Base-by-base conservation (phyloP, 768 basidiomycete genomes). In the Hemileccinum impolitum region DNA sequence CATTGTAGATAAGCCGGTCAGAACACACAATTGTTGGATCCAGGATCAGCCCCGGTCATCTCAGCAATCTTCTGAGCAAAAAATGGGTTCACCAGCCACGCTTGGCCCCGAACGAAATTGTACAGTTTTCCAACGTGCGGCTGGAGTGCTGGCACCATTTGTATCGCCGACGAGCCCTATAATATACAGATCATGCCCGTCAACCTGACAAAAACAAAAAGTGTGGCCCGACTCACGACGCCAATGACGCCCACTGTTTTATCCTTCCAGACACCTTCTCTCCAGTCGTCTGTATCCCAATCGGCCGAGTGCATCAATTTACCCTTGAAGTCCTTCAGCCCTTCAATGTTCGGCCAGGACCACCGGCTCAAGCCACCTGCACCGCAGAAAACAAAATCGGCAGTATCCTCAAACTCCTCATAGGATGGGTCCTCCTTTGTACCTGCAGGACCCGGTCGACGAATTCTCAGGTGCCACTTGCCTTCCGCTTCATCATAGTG, bases 311-410 rank as follows among this genome's bases (percentile, higher is more conserved):
- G 86, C 1, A 83, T 65, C 13, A 85, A 62, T 43, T 67, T 71
- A 4, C 85, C 86, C 51, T 75, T 67, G 65, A 82, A 87, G 8
- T 63, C 68, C 14, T 78, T 64, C 25, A 85, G 60, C 4, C 83
- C 84, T 9, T 70, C 62, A 38, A 87, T 84, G 38, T 82, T 75
- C 3, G 85, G 86, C 85, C 83, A 86, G 23, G 74, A 70, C 82
- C 82, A 85, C 7, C 79, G 64, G 42, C 78, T 81, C 39, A 84
- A 61, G 11, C 54, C 54, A 4, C 82, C 82, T 17, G 77, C 62
- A n/a, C 74, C 77, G 13, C 75, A 76, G 43, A 87, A 72, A 31
- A 86, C 69, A 0, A 85, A 68, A 50, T 86, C 82, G 2, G 75
- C 77, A 1, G 61, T 70, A 53, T 84, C 82, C 21, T 77, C 75